Evolutionary conservation across 2,329 filamentous ascomycete genomes (phyloP), one percentile per base, ranked within the genome.

Genomic region (Karstenula rhodostoma): DNA sequence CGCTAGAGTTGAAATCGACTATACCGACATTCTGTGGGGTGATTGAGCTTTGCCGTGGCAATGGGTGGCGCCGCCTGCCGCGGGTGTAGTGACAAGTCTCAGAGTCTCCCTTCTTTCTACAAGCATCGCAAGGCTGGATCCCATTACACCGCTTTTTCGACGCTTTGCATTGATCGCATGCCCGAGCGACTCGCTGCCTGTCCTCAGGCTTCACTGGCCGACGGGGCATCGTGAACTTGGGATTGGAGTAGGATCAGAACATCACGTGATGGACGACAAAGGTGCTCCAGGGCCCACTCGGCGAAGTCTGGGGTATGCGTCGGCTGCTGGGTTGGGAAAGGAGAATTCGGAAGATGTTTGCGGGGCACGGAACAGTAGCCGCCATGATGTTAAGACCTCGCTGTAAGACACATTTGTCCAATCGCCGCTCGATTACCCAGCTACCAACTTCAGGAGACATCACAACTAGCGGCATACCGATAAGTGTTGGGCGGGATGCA

Each of bases 71-170:
- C 43, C 61, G 53, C 27, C 57, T 54, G 40, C 60, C 58, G 43
- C 57, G 48, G 6, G 64, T 60, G 32, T 66, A 67, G 25, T 59
- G 59, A 47, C 66, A 70, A 22, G 57, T 42, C 40, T 58, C 53
- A 40, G 60, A 32, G n/a, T 57, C 49, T 12, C 64, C 60, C 49
- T 66, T 66, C 51, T 66, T 67, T n/a, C 48, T 47, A 48, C 68
- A 70, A 17, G 63, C 27, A n/a, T 48, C 58, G 50, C 68, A 70
- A 5, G 68, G 68, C 32, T 59, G 60, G 10, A 29, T 55, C 32
- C 60, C 63, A 48, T 69, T 56, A 52, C 68, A 70, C 15, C 68
- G 63, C 49, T 67, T 69, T 44, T 70, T 70, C 23, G 66, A 69
- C 6, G 58, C 27, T 52, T 68, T 66, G 57, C 68, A 70, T 22